These are phyloP conservation scores for Boletus rubropictus DNA, from an alignment of 768 basidiomycete species.

Conservation along the genomic window DNA sequence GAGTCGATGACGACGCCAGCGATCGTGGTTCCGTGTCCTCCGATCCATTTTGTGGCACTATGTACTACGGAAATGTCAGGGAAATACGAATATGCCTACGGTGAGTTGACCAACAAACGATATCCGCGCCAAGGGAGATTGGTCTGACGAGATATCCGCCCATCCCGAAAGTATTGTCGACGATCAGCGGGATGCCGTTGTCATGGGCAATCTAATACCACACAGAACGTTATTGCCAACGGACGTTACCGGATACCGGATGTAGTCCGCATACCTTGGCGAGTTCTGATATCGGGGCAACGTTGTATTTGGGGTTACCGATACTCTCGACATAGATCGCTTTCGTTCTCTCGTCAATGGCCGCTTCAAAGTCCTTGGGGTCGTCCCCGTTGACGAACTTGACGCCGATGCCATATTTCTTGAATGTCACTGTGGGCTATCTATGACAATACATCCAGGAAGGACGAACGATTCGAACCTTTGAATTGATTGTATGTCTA, in stretches of 20 bases:
- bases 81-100: background rate
- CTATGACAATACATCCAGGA: background rate
- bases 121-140: conserved; percentile 53
- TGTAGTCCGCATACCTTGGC: conserved; percentile 38
- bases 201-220: conserved; percentile 49
- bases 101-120: conserved; percentile 35
- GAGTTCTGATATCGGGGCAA: conserved; percentile 50
- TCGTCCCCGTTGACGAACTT: conserved; percentile 49
- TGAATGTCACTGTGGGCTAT: conserved; percentile 40
- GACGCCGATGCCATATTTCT: conserved; percentile 48
- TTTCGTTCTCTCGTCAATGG: conserved; percentile 58
- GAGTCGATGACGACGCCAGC: conserved; percentile 58
- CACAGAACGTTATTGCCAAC: background rate
- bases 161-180: conserved; percentile 61
- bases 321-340: conserved; percentile 57
- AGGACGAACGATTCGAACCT: conserved; percentile 26
- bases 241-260: background rate
- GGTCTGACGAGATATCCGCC: conserved; percentile 53
- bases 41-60: conserved; percentile 64
- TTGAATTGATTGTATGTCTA: conserved; percentile 65
- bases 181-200: conserved; percentile 55
- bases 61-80: conserved; percentile 33
- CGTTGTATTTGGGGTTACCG: conserved; percentile 55
- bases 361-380: conserved; percentile 42
- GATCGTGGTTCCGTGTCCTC: conserved; percentile 63